phyloP scores from a whole-genome alignment of 1,284 basidiomycete genomes.

The Malassezia brasiliensis region DNA sequence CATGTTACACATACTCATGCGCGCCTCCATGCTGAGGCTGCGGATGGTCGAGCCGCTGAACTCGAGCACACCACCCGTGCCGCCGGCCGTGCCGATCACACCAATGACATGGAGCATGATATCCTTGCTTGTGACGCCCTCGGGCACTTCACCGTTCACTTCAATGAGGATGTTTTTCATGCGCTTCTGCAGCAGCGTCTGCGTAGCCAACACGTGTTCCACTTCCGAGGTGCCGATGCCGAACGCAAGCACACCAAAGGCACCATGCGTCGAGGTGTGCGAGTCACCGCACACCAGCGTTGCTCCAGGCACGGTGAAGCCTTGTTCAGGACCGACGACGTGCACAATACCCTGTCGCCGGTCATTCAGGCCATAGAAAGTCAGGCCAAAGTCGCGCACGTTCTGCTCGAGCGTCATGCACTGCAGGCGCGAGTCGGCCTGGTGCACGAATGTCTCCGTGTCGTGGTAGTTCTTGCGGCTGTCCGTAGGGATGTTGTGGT shows the following conservation, averaged over 20 bases:
- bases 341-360: conserved; percentile 46
- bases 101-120: conserved; percentile 46
- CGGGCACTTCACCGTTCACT: conserved; percentile 39
- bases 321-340: conserved; percentile 46
- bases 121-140: conserved; percentile 46
- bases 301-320: conserved; percentile 43
- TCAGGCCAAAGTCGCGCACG: conserved; percentile 44
- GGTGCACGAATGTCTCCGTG: conserved; percentile 42
- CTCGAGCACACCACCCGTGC: conserved; percentile 45
- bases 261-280: conserved; percentile 47
- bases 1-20: conserved; percentile 49
- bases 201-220: conserved; percentile 46
- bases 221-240: conserved; percentile 47
- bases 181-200: conserved; percentile 44
- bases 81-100: conserved; percentile 45
- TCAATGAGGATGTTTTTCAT: conserved; percentile 47
- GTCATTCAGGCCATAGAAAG: conserved; percentile 46
- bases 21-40: conserved; percentile 41
- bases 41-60: conserved; percentile 42
- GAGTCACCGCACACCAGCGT: conserved; percentile 47
- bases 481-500: conserved; percentile 47
- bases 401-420: conserved; percentile 46
- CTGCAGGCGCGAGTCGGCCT: conserved; percentile 43
- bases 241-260: conserved; percentile 46
- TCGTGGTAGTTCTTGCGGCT: conserved; percentile 39